Base-by-base conservation (phyloP, 352 stramenopile species). In the Phytopythium ostracodes region DNA sequence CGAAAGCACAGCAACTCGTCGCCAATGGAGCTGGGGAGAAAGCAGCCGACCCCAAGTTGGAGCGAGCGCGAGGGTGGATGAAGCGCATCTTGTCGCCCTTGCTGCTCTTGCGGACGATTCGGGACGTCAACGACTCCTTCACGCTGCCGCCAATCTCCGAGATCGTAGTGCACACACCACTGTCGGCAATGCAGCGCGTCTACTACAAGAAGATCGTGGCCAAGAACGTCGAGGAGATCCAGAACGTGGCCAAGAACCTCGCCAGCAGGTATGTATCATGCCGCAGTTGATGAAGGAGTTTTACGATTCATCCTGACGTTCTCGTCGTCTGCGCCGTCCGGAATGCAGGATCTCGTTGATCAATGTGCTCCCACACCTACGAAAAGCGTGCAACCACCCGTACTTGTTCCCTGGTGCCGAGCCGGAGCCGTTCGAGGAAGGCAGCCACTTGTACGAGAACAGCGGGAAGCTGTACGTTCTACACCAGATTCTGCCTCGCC, bases 291-390 rank as follows among this genome's bases (percentile, higher is more conserved):
- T 29, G n/a, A 29, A 17, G n/a, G 5, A 11, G n/a, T n/a, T 17
- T 11, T 14, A n/a, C 4, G 8, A 17, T 44, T 44, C 27, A 2
- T 49, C 22, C 18, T 25, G 42, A 49, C n/a, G 42, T 25, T 49
- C 20, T 8, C 8, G 18, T 24, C 4, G 40, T 27, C 0, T 24
- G 25, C 24, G 15, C 40, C 7, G 42, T 40, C 8, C 11, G 27
- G 11, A 6, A 7, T 57, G 36, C 35, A 88, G 79, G 55, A 60
- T 91, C 33, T 77, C 87, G 54, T 77, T 99, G 56, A 97, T 98
- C 51, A 99, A 99, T 73, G 89, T 99, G 64, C 84, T 98, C 20
- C 99, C 99, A 65, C 92, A 99, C 61, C 66, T 93, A 10, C 75
- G 82, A 11, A 93, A 93, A 63, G 80, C 75, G 1, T 92, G 82